A percentile compares a stretch with the other conserved stretches of the same genome.
Evolutionary conservation across 805 yeast species (phyloP).

Genomic region (Myxozyma udenii): DNA sequence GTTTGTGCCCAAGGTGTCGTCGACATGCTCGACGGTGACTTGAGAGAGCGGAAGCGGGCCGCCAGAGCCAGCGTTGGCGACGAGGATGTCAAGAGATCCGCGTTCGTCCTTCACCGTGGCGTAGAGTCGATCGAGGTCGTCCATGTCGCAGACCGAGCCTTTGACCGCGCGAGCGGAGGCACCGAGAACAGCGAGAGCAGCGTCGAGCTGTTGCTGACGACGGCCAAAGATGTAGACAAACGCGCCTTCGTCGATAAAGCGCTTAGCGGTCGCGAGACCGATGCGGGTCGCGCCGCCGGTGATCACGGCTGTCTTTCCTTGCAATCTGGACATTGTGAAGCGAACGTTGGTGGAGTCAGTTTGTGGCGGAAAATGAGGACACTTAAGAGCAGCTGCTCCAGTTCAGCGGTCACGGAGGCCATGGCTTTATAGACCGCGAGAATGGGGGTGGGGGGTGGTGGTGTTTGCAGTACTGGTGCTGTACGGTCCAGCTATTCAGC

Average conservation of each 20-base stretch:
- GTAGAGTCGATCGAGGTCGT: conserved; percentile 4
- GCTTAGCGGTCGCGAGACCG: conserved; percentile 5
- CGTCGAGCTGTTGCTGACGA: conserved; percentile 1
- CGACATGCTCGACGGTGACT: conserved; percentile 2
- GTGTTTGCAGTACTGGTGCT: too few relatives aligned
- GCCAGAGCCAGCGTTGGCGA: neutral
- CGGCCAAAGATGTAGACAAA: conserved; percentile 1
- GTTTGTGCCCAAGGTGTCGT: neutral
- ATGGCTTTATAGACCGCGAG: too few relatives aligned
- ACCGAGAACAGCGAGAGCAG: conserved; percentile 2
- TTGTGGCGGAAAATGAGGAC: neutral
- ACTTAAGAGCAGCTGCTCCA: too few relatives aligned
- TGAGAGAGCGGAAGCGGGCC: neutral
- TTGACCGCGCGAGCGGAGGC: conserved; percentile 1
- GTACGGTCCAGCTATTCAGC: too few relatives aligned
- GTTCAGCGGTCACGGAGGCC: too few relatives aligned
- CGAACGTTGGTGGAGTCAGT: too few relatives aligned
- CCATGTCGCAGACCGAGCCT: neutral
- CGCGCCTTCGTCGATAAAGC: conserved; percentile 3
- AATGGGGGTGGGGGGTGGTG: too few relatives aligned
- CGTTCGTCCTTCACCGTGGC: conserved; percentile 2
- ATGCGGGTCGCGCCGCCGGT: conserved; percentile 8
- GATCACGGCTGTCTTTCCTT: conserved; percentile 4
- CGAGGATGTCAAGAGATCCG: neutral
- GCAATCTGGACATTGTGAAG: neutral